Conservation (phyloP, 192 early-diverging fungal species). For the Entophlyctis luteolus region DNA sequence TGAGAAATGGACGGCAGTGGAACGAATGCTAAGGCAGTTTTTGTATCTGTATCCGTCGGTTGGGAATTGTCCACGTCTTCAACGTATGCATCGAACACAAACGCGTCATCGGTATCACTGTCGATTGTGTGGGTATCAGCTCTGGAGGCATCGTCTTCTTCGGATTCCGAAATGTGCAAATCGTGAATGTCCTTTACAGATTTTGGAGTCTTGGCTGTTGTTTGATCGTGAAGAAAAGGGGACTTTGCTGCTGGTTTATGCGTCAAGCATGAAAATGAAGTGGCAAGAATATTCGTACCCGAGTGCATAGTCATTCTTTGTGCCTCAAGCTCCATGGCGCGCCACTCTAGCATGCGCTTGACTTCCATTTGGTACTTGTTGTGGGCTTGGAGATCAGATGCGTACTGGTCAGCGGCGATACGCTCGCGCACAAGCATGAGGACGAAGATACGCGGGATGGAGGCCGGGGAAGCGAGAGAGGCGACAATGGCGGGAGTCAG, state of each 20-base stretch:
- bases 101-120: background rate
- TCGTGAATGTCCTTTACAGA: background rate
- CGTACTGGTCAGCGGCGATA: background rate
- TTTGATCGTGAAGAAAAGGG: too few species aligned
- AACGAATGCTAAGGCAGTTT: slow-evolving; percentile 7
- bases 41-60: background rate
- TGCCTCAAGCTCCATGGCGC: slow-evolving; percentile 21
- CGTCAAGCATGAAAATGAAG: too few species aligned
- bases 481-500: background rate
- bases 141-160: background rate
- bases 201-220: background rate
- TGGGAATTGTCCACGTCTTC: background rate
- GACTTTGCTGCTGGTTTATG: too few species aligned
- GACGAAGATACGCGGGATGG: slow-evolving; percentile 8
- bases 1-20: slow-evolving; percentile 18
- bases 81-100: background rate
- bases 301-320: too few species aligned
- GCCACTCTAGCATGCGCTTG: slow-evolving; percentile 20
- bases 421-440: slow-evolving; percentile 9
- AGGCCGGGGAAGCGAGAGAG: background rate
- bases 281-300: too few species aligned
- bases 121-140: background rate
- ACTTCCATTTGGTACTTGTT: background rate
- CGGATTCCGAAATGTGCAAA: background rate
- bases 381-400: background rate